Conservation (phyloP, 2,329 filamentous ascomycete species). For the Dothidotthia symphoricarpi region DNA sequence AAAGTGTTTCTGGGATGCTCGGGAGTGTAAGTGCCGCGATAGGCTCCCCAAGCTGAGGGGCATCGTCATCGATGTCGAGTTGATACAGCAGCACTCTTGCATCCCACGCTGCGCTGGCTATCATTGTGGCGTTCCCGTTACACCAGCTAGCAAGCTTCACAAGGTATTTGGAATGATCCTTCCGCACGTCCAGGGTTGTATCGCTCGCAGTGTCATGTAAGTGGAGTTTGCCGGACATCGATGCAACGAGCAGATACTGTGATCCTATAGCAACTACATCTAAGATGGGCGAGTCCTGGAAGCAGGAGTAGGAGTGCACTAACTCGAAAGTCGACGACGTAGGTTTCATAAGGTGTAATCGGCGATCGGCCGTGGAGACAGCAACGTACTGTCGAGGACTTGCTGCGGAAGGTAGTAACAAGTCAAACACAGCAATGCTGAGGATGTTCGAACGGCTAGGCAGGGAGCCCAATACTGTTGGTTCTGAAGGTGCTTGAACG, state of each 20-base stretch:
- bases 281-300: conserved; percentile 56
- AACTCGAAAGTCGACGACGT: conserved; percentile 33
- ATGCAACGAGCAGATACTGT: conserved; percentile 53
- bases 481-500: conserved; percentile 47
- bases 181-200: conserved; percentile 48
- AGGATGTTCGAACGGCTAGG: conserved; percentile 56
- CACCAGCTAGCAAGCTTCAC: conserved; percentile 51
- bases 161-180: conserved; percentile 60
- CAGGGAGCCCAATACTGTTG: conserved; percentile 44
- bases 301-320: conserved; percentile 37
- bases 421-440: conserved; percentile 46
- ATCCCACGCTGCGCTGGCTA: conserved; percentile 64
- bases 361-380: conserved; percentile 41
- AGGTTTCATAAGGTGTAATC: conserved; percentile 49
- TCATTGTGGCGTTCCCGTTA: conserved; percentile 28
- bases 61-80: conserved; percentile 25
- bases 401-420: conserved; percentile 23
- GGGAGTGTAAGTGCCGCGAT: conserved; percentile 46
- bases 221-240: conserved; percentile 59
- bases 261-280: conserved; percentile 48
- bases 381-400: conserved; percentile 27
- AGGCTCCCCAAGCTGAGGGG: conserved; percentile 39
- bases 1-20: conserved; percentile 58
- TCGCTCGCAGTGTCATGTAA: conserved; percentile 47
- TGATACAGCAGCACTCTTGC: conserved; percentile 55